Conservation (phyloP, 805 yeast genomes). For the Pichia pseudocactophila region DNA sequence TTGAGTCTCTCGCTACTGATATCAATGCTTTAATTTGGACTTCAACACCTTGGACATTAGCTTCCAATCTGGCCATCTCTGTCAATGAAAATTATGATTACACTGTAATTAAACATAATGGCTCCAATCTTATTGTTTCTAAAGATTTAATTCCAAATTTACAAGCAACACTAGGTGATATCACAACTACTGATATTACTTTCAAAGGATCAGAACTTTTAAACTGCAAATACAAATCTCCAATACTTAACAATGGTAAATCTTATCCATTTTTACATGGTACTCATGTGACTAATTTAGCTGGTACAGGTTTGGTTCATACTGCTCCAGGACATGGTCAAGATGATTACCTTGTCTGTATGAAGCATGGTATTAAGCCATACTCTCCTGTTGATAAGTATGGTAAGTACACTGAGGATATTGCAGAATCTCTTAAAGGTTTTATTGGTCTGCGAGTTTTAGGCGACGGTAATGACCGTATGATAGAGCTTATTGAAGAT, state of each 20-base stretch:
- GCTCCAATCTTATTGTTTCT: slow-evolving; percentile 51
- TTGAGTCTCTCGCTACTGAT: not conserved
- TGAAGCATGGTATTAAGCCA: slow-evolving; percentile 44
- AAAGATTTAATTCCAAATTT: slow-evolving; percentile 31
- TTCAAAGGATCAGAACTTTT: slow-evolving; percentile 37
- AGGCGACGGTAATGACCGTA: slow-evolving; percentile 41
- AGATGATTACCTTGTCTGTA: slow-evolving; percentile 78
- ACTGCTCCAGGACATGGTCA: slow-evolving; percentile 97
- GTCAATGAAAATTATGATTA: slow-evolving; percentile 53
- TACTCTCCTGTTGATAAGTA: slow-evolving; percentile 71
- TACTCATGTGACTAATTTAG: slow-evolving; percentile 64
- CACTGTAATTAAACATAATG: slow-evolving; percentile 33
- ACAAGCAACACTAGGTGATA: slow-evolving; percentile 7
- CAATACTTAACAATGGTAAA: slow-evolving; percentile 30
- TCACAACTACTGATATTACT: slow-evolving; percentile 16
- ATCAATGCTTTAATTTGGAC: slow-evolving; percentile 73
- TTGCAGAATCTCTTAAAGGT: slow-evolving; percentile 36
- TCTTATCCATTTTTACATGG: slow-evolving; percentile 64
- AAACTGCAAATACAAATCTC: slow-evolving; percentile 44
- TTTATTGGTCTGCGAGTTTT: slow-evolving; percentile 55
- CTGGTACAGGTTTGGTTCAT: slow-evolving; percentile 96
- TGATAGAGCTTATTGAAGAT: slow-evolving; percentile 36
- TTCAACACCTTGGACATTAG: slow-evolving; percentile 96
- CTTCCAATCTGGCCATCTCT: slow-evolving; percentile 79
- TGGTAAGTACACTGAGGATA: slow-evolving; percentile 54